Evolutionary conservation across 352 stramenopile species (phyloP).

Genomic region (Pythium sp.): DNA sequence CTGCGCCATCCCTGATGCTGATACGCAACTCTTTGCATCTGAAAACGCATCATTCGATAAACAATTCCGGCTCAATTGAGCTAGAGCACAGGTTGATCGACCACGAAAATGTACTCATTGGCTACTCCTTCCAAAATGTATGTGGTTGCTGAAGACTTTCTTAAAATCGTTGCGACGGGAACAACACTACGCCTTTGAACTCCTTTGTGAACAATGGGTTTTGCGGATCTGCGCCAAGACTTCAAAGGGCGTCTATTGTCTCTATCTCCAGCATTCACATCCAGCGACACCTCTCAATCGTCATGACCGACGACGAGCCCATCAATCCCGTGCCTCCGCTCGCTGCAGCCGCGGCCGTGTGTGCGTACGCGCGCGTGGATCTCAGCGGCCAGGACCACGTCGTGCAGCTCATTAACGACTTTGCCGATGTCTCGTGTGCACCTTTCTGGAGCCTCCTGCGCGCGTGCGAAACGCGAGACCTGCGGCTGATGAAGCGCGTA

Average conservation of each 20-base stretch:
- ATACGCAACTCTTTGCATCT: too few species aligned
- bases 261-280: neutral
- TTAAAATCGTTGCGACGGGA: too few species aligned
- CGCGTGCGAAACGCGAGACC: neutral
- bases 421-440: neutral
- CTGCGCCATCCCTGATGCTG: neutral
- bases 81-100: too few species aligned
- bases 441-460: slow-evolving; percentile 7
- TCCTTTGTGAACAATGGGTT: too few species aligned
- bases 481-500: slow-evolving; percentile 7
- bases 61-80: too few species aligned
- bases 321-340: slow-evolving; percentile 1
- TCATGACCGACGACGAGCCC: neutral
- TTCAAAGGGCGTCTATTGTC: neutral
- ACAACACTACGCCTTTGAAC: too few species aligned
- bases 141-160: too few species aligned
- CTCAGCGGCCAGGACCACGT: neutral
- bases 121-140: too few species aligned
- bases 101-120: too few species aligned
- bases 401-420: slow-evolving; percentile 13
- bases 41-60: too few species aligned
- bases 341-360: neutral
- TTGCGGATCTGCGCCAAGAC: too few species aligned
- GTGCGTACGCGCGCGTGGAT: neutral
- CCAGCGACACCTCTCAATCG: neutral